Base-by-base conservation (phyloP, 75 land plant species). In the Pseudotsuga menziesii region DNA sequence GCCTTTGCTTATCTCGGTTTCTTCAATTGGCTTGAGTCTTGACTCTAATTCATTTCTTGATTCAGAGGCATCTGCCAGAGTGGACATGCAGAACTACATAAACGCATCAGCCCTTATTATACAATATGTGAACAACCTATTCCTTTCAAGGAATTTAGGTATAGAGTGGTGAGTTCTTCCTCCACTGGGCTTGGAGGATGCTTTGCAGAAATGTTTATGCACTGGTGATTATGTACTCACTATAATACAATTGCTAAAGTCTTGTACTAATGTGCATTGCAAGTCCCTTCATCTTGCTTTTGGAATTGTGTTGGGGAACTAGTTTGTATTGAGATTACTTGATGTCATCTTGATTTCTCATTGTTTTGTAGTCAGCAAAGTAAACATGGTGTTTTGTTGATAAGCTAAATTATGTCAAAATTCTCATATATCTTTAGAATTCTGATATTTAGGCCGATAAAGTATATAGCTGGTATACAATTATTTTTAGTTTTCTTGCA, bases 61-160 rank as follows among this genome's bases (percentile, higher is more conserved):
- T 85, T 48, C 90, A 88, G 92, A 88, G 78, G 75, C 66, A 17
- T 82, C 88, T 13, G 92, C 91, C 11, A 88, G 79, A 80, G 58
- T 82, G 57, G 82, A 86, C 25, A 90, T 90, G 92, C 88, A 85
- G 77, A 74, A 16, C 27, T 90, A 83, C 39, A 35, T 88, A 3
- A 39, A 64, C 32, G 52, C 88, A 69, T 83, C 88, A 3, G 80
- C 81, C 54, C 79, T 82, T 12, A 85, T 90, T 14, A 84, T 90
- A 67, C 19, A 41, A 13, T 88, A 90, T 59, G 72, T 90, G 25
- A 81, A 90, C 35, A 80, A 81, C 13, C 84, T 90, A 54, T 90
- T 88, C 77, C 61, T 56, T 19, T 82, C 92, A 58, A 90, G 86
- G 71, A 72, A 84, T 48, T 61, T 90, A 56, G 90, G 90, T 8